Conservation (phyloP, 768 basidiomycete genomes). For the Cystobasidium ongulense region DNA sequence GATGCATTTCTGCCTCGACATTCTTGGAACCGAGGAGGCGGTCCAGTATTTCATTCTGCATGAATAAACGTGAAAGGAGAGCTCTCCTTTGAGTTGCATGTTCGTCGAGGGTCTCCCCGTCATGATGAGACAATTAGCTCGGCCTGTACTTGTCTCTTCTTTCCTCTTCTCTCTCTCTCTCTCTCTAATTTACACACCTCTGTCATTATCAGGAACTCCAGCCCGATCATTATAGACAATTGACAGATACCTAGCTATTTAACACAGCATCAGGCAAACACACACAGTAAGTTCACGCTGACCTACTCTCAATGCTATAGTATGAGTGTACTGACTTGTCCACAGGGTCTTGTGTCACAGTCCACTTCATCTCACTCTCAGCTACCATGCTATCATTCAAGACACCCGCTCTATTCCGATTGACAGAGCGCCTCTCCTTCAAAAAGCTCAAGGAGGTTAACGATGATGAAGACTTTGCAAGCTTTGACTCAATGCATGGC, state of each 20-base stretch:
- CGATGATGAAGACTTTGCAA: background rate
- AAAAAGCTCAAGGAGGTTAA: background rate
- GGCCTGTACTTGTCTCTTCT: background rate
- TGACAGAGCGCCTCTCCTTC: background rate
- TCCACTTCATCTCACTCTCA: background rate
- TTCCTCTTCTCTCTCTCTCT: background rate
- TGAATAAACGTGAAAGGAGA: background rate
- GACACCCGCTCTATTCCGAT: background rate
- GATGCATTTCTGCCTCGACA: no score
- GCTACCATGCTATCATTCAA: background rate
- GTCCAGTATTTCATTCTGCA: background rate
- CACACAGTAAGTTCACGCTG: no score
- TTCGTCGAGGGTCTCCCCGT: no score
- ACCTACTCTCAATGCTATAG: no score
- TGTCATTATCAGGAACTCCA: no score
- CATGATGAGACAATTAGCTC: background rate
- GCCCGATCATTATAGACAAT: no score
- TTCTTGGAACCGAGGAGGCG: background rate
- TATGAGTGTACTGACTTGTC: no score
- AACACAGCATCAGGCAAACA: no score
- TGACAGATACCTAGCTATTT: no score
- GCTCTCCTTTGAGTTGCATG: background rate
- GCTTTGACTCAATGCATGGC: background rate
- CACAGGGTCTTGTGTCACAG: no score
- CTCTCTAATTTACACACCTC: no score